Evolutionary conservation across 2,329 filamentous ascomycete genomes (phyloP), one percentile per base, ranked within the genome.

Genomic region (Penicillium sclerotigenum): DNA sequence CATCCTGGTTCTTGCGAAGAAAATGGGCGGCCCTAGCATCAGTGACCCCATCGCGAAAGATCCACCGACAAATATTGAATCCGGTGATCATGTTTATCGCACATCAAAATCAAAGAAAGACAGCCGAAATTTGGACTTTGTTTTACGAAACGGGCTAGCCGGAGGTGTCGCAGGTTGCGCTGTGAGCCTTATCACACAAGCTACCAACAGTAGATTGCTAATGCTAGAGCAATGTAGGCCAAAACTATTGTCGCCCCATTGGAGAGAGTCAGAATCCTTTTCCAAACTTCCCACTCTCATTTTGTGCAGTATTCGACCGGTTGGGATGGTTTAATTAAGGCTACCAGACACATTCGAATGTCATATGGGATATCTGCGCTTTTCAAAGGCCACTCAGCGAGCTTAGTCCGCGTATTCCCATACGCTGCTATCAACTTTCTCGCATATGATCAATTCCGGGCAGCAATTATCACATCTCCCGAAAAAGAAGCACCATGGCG

Each of bases 381-480:
- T 8, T 99, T 91, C 76, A 88, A 94, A 52, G 94, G 94, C 4
- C 94, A 99, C 73, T 96, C 91, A 3, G 94, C 92, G 3, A 99
- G 94, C 0, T 79, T 99, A 1, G 81, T 97, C 49, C 87, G 94
- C 60, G 96, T 99, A 59, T 99, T 97, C 67, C 94, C 94, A 5
- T 99, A 99, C 73, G 94, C 93, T 13, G 93, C 89, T 47, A 96
- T 97, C 75, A 99, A 99, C 71, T 99, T 99, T 70, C 83, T 97
- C 38, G 92, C 92, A 40, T 99, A 99, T 77, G 94, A 99, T 74
- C 94, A 99, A 75, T 90, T 97, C 62, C 89, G 94, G 58, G 85
- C 87, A 10, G 68, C 87, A 14, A 70, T 97, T 29, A 97, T 99
- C 59, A 83, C 83, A 2, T 79, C 76, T 31, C 83, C 80, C 47